A percentile compares a stretch with the other conserved stretches of the same genome.
These are phyloP conservation scores for Tolypocladium guangdongense DNA, from an alignment of 2,329 filamentous ascomycete species.

Conservation along the genomic window DNA sequence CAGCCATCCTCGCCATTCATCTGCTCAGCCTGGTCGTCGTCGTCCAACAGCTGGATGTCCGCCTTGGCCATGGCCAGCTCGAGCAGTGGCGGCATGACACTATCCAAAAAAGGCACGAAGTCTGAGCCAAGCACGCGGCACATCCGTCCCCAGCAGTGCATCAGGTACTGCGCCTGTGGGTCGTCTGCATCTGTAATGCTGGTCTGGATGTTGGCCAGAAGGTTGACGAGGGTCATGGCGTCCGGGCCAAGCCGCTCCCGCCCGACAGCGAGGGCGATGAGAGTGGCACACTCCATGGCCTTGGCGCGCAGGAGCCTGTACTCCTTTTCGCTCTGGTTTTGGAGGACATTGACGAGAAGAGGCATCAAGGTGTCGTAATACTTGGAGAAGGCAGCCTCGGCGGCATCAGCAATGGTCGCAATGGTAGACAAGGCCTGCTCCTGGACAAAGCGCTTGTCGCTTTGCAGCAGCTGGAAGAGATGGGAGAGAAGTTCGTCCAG, in stretches of 20 bases:
- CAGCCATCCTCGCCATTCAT: constrained; percentile 93
- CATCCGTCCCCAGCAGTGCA: constrained; percentile 99
- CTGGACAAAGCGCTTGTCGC: constrained; percentile 90
- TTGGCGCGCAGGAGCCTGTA: constrained; percentile 85
- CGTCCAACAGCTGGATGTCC: constrained; percentile 90
- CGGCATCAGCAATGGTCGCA: constrained; percentile 96
- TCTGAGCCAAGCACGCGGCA: constrained; percentile 84
- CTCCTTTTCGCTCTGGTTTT: constrained; percentile 86
- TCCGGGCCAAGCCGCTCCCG: constrained; percentile 85
- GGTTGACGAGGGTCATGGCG: constrained; percentile 75
- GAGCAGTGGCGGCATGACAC: constrained; percentile 87
- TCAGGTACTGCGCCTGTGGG: constrained; percentile 89
- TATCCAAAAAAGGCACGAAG: constrained; percentile 85
- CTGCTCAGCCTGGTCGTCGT: constrained; percentile 86
- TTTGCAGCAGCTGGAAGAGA: constrained; percentile 78
- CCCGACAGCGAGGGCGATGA: constrained; percentile 90
- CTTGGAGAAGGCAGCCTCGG: constrained; percentile 85
- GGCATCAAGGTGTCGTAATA: constrained; percentile 98
- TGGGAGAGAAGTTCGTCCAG: constrained; percentile 78
- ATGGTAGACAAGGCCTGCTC: constrained; percentile 97
- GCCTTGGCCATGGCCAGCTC: constrained; percentile 90
- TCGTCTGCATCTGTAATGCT: constrained; percentile 85
- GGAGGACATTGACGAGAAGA: constrained; percentile 77
- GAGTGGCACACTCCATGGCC: constrained; percentile 96
- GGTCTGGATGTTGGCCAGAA: constrained; percentile 77